phyloP scores from a whole-genome alignment of 495 filamentous ascomycete genomes.

The Hypoxylon trugodes region DNA sequence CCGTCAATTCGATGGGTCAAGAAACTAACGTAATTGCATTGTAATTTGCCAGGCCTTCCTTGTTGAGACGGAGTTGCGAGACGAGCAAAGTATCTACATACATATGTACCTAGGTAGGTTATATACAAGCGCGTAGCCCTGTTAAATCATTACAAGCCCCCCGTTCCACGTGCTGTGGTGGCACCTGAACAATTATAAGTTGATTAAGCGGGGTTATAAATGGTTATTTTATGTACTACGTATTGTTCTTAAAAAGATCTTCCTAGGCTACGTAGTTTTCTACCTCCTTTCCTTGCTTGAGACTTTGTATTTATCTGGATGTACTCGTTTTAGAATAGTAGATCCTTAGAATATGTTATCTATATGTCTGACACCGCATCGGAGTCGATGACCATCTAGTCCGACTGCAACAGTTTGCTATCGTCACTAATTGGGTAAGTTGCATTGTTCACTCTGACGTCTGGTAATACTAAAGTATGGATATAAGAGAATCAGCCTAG shows the following conservation, averaged over 20 bases:
- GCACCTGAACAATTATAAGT: conserved; percentile 23
- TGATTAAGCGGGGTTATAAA: conserved; percentile 15
- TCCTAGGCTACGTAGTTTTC: too few species aligned
- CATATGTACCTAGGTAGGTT: too few species aligned
- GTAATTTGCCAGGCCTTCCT: neutral
- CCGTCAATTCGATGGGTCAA: neutral
- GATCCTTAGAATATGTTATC: neutral
- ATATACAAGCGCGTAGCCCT: too few species aligned
- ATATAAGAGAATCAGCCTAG: conserved; percentile 4
- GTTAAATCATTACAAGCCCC: conserved; percentile 2
- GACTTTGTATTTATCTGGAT: too few species aligned
- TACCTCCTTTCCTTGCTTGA: too few species aligned
- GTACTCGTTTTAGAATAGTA: neutral
- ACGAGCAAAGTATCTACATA: too few species aligned
- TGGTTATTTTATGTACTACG: too few species aligned
- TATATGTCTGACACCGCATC: conserved; percentile 9
- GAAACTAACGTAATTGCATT: neutral
- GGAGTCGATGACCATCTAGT: conserved; percentile 22
- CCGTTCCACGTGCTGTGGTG: conserved; percentile 29
- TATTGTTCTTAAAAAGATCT: neutral
- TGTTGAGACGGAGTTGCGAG: too few species aligned
- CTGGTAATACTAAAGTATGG: conserved; percentile 14
- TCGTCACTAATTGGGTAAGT: conserved; percentile 32
- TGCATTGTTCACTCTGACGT: conserved; percentile 13
- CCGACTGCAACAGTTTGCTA: conserved; percentile 8